Conservation (phyloP, 441 rosid species). For the Hura crepitans region DNA sequence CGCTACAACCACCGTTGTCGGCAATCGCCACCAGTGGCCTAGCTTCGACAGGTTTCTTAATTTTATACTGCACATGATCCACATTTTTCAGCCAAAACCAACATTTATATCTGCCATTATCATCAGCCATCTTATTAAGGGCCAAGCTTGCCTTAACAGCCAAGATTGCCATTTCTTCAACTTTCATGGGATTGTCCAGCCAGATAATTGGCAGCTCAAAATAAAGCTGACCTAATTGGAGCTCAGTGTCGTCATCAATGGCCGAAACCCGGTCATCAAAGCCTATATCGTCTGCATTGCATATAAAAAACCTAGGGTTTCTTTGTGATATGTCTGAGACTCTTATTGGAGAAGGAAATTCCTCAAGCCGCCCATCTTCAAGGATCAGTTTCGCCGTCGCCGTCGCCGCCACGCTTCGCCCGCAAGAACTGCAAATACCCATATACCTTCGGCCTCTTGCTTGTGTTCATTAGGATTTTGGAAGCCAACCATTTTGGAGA, state of each 20-base stretch:
- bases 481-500: not conserved
- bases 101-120: not conserved
- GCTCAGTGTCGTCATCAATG: slow-evolving; percentile 34
- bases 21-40: not conserved
- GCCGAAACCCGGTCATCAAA: slow-evolving; percentile 33
- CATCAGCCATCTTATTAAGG: slow-evolving; percentile 20
- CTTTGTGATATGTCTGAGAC: slow-evolving; percentile 33
- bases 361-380: slow-evolving; percentile 39
- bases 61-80: slow-evolving; percentile 2
- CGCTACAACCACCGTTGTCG: not conserved
- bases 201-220: slow-evolving; percentile 41
- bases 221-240: slow-evolving; percentile 41
- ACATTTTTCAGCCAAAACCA: slow-evolving; percentile 20
- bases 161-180: slow-evolving; percentile 44
- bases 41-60: not conserved
- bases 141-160: slow-evolving; percentile 48
- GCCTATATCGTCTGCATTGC: slow-evolving; percentile 47
- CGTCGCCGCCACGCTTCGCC: slow-evolving; percentile 19
- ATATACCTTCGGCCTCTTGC: not conserved
- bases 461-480: not conserved
- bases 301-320: slow-evolving; percentile 36
- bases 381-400: slow-evolving; percentile 36
- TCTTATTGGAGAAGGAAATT: slow-evolving; percentile 40
- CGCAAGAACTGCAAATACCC: slow-evolving; percentile 36
- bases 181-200: slow-evolving; percentile 29